phyloP scores from a whole-genome alignment of 129 eudicot species.

The Helianthus tuberosus region DNA sequence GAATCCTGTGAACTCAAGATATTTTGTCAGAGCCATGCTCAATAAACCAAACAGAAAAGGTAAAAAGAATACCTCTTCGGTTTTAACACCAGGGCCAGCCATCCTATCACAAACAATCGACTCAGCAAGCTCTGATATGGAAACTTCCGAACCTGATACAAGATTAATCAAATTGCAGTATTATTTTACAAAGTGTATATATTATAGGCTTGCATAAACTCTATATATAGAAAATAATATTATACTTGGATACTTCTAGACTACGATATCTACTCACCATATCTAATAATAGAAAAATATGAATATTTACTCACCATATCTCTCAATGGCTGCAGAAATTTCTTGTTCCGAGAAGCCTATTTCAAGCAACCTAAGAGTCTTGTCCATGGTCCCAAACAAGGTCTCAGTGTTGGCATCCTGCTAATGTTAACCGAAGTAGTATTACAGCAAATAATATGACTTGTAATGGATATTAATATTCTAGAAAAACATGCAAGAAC shows the following conservation, averaged over 20 bases:
- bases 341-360: conserved; percentile 86
- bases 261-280: conserved; percentile 57
- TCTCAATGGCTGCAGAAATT: conserved; percentile 87
- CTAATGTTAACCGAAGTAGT: conserved; percentile 13
- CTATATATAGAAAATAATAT: no score
- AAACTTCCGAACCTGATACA: conserved; percentile 77
- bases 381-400: conserved; percentile 94
- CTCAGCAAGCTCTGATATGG: conserved; percentile 75
- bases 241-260: no score
- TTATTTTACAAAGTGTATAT: not conserved
- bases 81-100: conserved; percentile 37
- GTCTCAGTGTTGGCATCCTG: conserved; percentile 69
- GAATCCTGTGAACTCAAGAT: conserved; percentile 45
- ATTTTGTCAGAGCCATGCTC: conserved; percentile 10
- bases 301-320: conserved; percentile 59
- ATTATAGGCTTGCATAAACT: no score
- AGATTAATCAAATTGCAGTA: conserved; percentile 13
- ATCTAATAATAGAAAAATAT: conserved; percentile 10
- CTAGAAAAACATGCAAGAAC: conserved; percentile 17
- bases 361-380: conserved; percentile 81
- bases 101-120: conserved; percentile 55
- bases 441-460: conserved; percentile 22
- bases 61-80: conserved; percentile 46
- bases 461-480: conserved; percentile 15
- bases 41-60: not conserved